Conservation (phyloP, 108 stramenopile species). For the Pseudonitzschia delicatissima region DNA sequence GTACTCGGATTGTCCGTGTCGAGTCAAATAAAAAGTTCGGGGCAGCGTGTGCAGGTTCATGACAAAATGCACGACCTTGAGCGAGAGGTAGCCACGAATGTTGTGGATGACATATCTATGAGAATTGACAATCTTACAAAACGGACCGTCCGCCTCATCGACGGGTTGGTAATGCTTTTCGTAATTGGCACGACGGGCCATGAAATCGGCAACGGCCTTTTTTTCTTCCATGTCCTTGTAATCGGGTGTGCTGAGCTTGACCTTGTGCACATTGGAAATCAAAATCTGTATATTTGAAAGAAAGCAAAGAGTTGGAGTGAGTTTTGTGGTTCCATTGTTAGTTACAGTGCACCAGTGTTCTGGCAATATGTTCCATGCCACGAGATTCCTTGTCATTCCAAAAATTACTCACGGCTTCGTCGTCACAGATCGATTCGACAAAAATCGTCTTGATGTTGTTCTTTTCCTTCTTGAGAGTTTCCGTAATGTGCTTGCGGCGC, state of each 20-base stretch:
- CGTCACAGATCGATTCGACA: slow-evolving; percentile 89
- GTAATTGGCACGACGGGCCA: slow-evolving; percentile 82
- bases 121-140: slow-evolving; percentile 86
- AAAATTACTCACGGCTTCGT: slow-evolving; percentile 55
- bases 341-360: not conserved
- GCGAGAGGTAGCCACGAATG: slow-evolving; percentile 82
- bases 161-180: slow-evolving; percentile 84
- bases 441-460: slow-evolving; percentile 80
- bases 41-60: slow-evolving; percentile 90
- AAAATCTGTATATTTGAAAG: slow-evolving; percentile 40
- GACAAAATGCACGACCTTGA: slow-evolving; percentile 90
- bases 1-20: slow-evolving; percentile 98
- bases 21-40: slow-evolving; percentile 91
- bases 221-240: slow-evolving; percentile 77
- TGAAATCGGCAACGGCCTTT: slow-evolving; percentile 83
- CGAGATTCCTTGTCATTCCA: not conserved
- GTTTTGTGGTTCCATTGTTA: not conserved
- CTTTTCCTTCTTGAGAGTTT: slow-evolving; percentile 31
- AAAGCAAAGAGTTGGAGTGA: not conserved
- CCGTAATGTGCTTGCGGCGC: slow-evolving; percentile 63
- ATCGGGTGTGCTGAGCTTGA: slow-evolving; percentile 88
- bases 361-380: not conserved
- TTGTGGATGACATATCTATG: slow-evolving; percentile 82
- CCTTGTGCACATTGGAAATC: slow-evolving; percentile 82
- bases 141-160: slow-evolving; percentile 71